Base-by-base conservation (phyloP, 306 rosid species). In the cucumber (Cucumis sativus) region DNA sequence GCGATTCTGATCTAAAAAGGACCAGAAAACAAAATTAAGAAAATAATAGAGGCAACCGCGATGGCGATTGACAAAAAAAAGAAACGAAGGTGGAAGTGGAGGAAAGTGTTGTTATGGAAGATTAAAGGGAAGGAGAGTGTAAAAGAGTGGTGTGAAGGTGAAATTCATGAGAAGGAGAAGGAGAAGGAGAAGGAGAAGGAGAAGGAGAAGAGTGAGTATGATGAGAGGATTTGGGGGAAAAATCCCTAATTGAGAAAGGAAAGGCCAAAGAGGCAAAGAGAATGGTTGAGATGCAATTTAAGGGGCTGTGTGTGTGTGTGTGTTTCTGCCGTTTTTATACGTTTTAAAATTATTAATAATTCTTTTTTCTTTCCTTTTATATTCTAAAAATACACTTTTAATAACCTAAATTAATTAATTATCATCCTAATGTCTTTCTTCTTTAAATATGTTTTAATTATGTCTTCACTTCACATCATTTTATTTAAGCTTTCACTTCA, bases 1-100 rank as follows among this genome's bases (percentile, higher is more conserved):
- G 75, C 41, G 78, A 80, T 20, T 75, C 79, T 80, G 96, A 91
- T 91, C 93, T 82, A 21, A 60, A 33, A n/a, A 51, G 9, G 15
- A 40, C 47, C 73, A 28, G 64, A 61, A 23, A 78, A 10, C 14
- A 35, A 72, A 52, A 81, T 82, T 15, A 79, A 78, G 33, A 30
- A 79, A 82, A 47, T 12, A 49, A 47, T 18, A 30, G 21, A 72
- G 59, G 25, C 21, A 28, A 49, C 20, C 60, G 60, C 39, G 61
- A 71, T 5, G 6, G 77, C 47, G 77, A 52, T 30, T 17, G 61
- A 55, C 23, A 55, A 54, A 7, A 55, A n/a, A 55, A 6, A 28
- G 30, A 18, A 23, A 12, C n/a, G 6, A 13, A 69, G 75, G 12
- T 43, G 37, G 7, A 45, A n/a, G 20, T 41, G 0, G 56, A 43